These are phyloP conservation scores for Letharia columbiana DNA, from an alignment of 495 filamentous ascomycete genomes.

Conservation along the genomic window DNA sequence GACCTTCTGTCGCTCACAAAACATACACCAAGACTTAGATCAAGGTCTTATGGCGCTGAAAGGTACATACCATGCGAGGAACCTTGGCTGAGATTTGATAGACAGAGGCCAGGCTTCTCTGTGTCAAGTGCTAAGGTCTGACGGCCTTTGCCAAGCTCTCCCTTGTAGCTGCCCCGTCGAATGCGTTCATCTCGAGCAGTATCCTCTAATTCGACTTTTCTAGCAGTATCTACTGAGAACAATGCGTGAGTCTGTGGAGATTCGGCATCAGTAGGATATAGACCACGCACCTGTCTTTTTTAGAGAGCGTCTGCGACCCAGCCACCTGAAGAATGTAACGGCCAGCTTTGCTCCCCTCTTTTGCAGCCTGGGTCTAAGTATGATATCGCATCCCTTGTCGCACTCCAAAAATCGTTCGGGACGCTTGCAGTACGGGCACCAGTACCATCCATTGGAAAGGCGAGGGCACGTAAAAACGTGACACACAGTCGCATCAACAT, in stretches of 20 bases:
- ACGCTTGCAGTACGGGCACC: constrained; percentile 11
- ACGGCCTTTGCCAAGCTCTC: background rate
- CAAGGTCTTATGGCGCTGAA: no score
- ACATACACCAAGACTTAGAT: no score
- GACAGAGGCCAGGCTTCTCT: background rate
- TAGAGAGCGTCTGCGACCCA: background rate
- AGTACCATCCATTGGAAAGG: constrained; percentile 13
- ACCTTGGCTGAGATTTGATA: no score
- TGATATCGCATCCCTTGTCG: constrained; percentile 1
- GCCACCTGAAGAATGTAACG: constrained; percentile 2
- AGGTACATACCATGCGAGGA: no score
- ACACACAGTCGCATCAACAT: background rate
- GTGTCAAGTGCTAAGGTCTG: background rate
- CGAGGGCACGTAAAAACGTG: constrained; percentile 9
- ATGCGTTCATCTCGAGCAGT: background rate
- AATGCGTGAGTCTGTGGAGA: background rate
- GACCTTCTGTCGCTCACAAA: no score
- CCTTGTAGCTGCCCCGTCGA: no score
- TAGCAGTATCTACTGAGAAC: background rate
- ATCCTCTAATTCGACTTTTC: background rate
- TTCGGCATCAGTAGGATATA: background rate
- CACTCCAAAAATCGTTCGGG: constrained; percentile 9
- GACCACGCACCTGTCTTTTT: background rate
- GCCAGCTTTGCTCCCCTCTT: constrained; percentile 1
- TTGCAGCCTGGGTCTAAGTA: background rate